Evolutionary conservation across 148 eudicot genomes (phyloP).

Genomic region (Amaranthus palmeri): DNA sequence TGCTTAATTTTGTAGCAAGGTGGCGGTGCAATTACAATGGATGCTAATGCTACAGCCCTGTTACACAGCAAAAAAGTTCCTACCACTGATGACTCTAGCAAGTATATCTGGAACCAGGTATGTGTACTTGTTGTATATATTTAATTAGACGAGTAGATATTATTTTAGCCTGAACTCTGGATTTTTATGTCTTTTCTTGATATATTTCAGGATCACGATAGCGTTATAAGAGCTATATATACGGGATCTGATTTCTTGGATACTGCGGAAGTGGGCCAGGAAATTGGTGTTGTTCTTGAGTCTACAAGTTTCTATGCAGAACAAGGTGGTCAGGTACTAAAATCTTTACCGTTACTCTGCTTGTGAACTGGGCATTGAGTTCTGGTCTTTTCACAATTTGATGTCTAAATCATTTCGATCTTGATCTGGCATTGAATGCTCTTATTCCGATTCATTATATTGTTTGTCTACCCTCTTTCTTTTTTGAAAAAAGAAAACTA

Average conservation of each 20-base stretch:
- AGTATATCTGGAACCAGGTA: conserved; percentile 83
- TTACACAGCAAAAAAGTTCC: conserved; percentile 61
- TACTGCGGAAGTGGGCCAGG: conserved; percentile 51
- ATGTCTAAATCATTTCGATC: neutral
- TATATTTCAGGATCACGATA: conserved; percentile 71
- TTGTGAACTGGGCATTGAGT: neutral
- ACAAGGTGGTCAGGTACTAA: conserved; percentile 98
- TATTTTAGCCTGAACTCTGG: neutral
- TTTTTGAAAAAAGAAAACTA: too few species aligned
- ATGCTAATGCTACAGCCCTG: conserved; percentile 88
- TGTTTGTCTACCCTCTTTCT: neutral
- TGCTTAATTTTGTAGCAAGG: conserved; percentile 47
- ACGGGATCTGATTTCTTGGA: conserved; percentile 71
- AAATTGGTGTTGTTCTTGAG: conserved; percentile 79
- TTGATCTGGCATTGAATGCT: neutral
- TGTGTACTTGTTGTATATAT: conserved; percentile 14
- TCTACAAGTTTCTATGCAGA: conserved; percentile 95
- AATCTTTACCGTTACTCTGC: neutral
- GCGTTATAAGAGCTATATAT: conserved; percentile 76
- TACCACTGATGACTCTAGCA: conserved; percentile 70
- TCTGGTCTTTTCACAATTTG: neutral
- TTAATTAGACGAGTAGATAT: neutral
- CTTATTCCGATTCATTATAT: neutral
- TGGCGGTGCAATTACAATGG: conserved; percentile 73
- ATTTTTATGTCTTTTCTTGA: neutral